phyloP scores from a whole-genome alignment of 257 asterid genomes.

The Solanum etuberosum region DNA sequence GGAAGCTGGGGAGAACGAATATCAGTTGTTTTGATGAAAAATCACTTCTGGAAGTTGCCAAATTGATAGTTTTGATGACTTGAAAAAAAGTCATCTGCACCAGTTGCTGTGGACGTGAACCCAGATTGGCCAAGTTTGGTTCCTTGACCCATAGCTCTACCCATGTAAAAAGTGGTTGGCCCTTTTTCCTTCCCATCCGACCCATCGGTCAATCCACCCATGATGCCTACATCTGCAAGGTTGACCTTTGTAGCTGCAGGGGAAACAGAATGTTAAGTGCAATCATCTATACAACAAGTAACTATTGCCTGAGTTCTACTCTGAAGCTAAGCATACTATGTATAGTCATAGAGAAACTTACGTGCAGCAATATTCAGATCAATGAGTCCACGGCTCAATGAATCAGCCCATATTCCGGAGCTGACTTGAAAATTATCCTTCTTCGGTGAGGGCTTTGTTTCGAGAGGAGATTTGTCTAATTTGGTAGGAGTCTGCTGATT shows the following conservation, averaged over 20 bases:
- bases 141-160: constrained; percentile 55
- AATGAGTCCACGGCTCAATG: constrained; percentile 85
- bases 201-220: constrained; percentile 54
- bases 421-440: constrained; percentile 68
- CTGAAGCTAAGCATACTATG: neutral
- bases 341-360: constrained; percentile 30
- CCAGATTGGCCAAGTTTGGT: constrained; percentile 47
- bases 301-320: neutral
- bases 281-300: neutral
- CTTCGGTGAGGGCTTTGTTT: constrained; percentile 21
- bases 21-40: neutral
- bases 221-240: constrained; percentile 70
- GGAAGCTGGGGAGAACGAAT: neutral
- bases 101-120: constrained; percentile 13
- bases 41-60: constrained; percentile 63
- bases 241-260: constrained; percentile 71
- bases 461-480: constrained; percentile 6
- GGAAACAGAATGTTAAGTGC: neutral
- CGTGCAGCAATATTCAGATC: constrained; percentile 84
- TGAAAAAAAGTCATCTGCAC: constrained; percentile 49
- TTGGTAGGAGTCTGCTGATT: constrained; percentile 13
- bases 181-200: constrained; percentile 56
- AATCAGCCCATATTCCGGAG: constrained; percentile 97
- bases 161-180: constrained; percentile 46
- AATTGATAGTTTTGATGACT: constrained; percentile 56